phyloP scores from a whole-genome alignment of 768 basidiomycete genomes.

The Pilatotrama ljubarskyi region DNA sequence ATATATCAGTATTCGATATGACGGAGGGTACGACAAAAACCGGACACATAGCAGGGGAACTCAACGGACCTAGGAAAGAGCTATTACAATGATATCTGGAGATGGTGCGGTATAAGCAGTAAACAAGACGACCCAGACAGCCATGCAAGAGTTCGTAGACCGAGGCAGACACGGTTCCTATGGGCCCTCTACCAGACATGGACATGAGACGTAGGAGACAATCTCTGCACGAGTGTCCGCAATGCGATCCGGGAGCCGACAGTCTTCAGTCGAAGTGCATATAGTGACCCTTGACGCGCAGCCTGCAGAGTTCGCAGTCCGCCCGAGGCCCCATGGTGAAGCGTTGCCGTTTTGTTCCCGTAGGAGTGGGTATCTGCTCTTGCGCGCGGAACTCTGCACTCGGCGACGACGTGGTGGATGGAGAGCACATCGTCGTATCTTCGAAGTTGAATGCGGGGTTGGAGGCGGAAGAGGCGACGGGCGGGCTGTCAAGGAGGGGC shows the following conservation, averaged over 20 bases:
- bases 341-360: slow-evolving; percentile 42
- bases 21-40: neutral
- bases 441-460: neutral
- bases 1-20: neutral
- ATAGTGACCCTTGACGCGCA: slow-evolving; percentile 70
- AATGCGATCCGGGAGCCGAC: neutral
- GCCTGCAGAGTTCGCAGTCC: slow-evolving; percentile 66
- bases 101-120: neutral
- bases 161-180: neutral
- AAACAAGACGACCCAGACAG: neutral
- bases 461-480: neutral
- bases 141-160: neutral
- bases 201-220: neutral
- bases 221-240: neutral
- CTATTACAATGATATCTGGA: neutral
- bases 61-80: slow-evolving; percentile 1
- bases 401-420: slow-evolving; percentile 29
- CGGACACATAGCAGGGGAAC: neutral
- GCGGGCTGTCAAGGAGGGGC: slow-evolving; percentile 19
- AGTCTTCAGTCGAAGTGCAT: slow-evolving; percentile 56
- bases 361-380: slow-evolving; percentile 3
- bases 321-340: slow-evolving; percentile 72
- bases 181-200: neutral
- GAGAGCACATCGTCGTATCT: slow-evolving; percentile 15
- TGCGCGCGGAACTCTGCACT: neutral